Base-by-base conservation (phyloP, 2,329 filamentous ascomycete species). In the Calonectria pseudoturangicola region DNA sequence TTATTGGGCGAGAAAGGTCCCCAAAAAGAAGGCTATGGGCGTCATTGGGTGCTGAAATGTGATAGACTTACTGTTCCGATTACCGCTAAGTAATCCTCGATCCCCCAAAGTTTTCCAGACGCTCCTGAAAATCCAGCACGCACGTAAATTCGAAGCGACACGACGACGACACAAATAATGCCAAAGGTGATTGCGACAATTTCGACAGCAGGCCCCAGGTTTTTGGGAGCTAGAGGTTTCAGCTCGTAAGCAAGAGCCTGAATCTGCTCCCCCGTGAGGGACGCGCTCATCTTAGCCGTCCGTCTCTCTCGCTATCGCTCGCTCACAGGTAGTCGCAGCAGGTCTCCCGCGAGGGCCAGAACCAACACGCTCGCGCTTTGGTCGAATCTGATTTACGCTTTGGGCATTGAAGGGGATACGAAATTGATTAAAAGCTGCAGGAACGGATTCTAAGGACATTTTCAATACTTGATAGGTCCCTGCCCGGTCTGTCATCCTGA, bases 401-500 rank as follows among this genome's bases (percentile, higher is more conserved):
- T 39, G 25, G 54, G 39, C 21, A 60, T 60, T 7, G 25, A 28
- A 39, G 12, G 33, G 21, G 41, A 60, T 41, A 60, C 54, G 54
- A 60, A 43, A 60, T 60, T 41, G 33, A 39, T 41, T 10, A 41
- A 41, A 18, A 21, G 50, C 50, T 51, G 25, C 48, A 51, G 25
- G 33, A 25, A 60, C 33, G 54, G 36, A 39, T 28, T 41, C 54
- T 13, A 30, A 60, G 36, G 36, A 21, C 33, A 60, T 60, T 60
- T 60, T 60, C 54, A 60, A 60, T 41, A 41, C n/a, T 18, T 27
- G 36, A 60, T 60, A 60, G 33, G 54, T 60, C 54, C 54, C 36
- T 60, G 54, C 3, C 7, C 16, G n/a, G 9, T 41, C 1, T 41
- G 30, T 28, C 54, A 36, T 33, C 21, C 8, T 41, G 12, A 60